Percentiles rank a stretch among this genome's conserved stretches.
Conservation (phyloP, 495 filamentous ascomycete species). For the Halenospora varia region DNA sequence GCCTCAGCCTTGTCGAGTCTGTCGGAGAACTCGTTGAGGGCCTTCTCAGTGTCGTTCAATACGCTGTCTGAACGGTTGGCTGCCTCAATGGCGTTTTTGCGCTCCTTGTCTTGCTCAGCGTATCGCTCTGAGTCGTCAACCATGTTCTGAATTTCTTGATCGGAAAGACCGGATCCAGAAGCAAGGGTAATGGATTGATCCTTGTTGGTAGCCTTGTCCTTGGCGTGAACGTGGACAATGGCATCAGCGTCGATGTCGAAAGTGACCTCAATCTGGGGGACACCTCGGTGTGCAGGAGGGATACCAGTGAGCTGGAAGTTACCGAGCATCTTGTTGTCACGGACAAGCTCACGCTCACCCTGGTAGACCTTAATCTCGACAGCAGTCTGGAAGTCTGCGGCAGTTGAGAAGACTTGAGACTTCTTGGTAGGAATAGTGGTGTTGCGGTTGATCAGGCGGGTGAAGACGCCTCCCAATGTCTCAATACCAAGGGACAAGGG, state of each 20-base stretch:
- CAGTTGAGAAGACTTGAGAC: slow-evolving; percentile 97
- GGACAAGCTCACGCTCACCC: slow-evolving; percentile 98
- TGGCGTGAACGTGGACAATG: slow-evolving; percentile 97
- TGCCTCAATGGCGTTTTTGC: slow-evolving; percentile 89
- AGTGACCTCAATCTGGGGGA: slow-evolving; percentile 96
- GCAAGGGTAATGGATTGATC: slow-evolving; percentile 99
- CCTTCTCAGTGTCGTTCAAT: slow-evolving; percentile 96
- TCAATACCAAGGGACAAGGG: slow-evolving; percentile 98
- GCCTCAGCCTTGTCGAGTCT: slow-evolving; percentile 96
- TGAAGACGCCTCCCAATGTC: slow-evolving; percentile 99
- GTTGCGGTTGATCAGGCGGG: slow-evolving; percentile 98
- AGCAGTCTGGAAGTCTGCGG: slow-evolving; percentile 97
- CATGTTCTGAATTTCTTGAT: slow-evolving; percentile 92
- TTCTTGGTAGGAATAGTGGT: slow-evolving; percentile 99
- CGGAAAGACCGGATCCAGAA: slow-evolving; percentile 95
- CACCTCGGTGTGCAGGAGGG: slow-evolving; percentile 94
- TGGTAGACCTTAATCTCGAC: slow-evolving; percentile 99
- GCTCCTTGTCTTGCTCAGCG: slow-evolving; percentile 91
- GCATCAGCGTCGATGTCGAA: slow-evolving; percentile 99
- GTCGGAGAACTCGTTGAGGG: slow-evolving; percentile 92
- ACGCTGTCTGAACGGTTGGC: slow-evolving; percentile 97
- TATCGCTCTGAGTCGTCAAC: slow-evolving; percentile 97
- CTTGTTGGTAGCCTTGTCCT: slow-evolving; percentile 99
- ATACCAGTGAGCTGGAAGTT: slow-evolving; percentile 99
- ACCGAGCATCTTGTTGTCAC: slow-evolving; percentile 97